Percentiles rank a stretch among this genome's conserved stretches.
Evolutionary conservation across 148 eudicot genomes (phyloP).

Genomic region (Polygonum aviculare): DNA sequence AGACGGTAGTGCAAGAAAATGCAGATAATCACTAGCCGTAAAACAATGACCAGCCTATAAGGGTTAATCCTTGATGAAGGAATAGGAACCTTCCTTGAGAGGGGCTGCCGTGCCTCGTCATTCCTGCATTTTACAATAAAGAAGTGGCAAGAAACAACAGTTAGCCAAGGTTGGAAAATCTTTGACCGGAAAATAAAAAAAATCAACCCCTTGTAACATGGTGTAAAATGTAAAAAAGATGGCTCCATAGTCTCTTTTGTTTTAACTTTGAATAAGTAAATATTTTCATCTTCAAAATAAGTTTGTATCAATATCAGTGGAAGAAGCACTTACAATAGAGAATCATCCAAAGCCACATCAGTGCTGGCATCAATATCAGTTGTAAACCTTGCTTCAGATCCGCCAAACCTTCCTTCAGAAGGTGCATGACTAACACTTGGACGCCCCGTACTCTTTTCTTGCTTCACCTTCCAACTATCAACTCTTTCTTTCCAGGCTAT

Average conservation of each 20-base stretch:
- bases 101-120: slow-evolving; percentile 91
- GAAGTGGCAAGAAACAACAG: not conserved
- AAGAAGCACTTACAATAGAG: slow-evolving; percentile 25
- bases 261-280: not conserved
- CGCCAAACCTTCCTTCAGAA: slow-evolving; percentile 35
- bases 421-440: slow-evolving; percentile 43
- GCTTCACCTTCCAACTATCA: slow-evolving; percentile 44
- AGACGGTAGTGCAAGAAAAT: slow-evolving; percentile 87
- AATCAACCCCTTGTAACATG: not conserved
- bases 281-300: not conserved
- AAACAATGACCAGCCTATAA: slow-evolving; percentile 82
- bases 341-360: slow-evolving; percentile 35
- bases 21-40: slow-evolving; percentile 73
- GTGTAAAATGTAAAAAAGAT: not conserved
- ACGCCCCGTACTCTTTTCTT: slow-evolving; percentile 33
- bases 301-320: not conserved
- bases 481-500: slow-evolving; percentile 44
- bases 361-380: slow-evolving; percentile 41
- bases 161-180: not conserved
- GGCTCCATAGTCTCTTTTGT: not conserved
- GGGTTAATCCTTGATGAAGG: slow-evolving; percentile 89
- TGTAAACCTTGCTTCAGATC: slow-evolving; percentile 21
- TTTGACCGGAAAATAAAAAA: not conserved
- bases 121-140: slow-evolving; percentile 40
- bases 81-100: slow-evolving; percentile 87